These are phyloP conservation scores for Candida adriatica DNA, from an alignment of 805 yeast species.

Conservation along the genomic window DNA sequence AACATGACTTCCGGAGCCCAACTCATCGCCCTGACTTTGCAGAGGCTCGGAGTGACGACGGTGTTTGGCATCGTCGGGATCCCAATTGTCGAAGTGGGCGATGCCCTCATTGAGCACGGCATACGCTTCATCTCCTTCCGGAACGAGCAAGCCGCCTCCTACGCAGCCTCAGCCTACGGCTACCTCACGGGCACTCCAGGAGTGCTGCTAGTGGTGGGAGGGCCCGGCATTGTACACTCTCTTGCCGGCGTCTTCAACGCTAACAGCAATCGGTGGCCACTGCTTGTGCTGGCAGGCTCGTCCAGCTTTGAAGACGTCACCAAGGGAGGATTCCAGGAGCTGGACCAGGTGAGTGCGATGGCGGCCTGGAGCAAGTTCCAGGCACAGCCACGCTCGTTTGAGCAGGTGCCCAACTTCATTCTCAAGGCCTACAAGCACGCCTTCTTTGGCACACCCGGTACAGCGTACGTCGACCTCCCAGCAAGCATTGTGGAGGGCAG, in stretches of 20 bases:
- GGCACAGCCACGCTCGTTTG: slow-evolving; percentile 32
- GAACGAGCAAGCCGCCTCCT: slow-evolving; percentile 69
- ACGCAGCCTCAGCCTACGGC: slow-evolving; percentile 70
- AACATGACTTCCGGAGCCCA: slow-evolving; percentile 31
- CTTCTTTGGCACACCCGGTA: slow-evolving; percentile 49
- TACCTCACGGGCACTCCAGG: slow-evolving; percentile 61
- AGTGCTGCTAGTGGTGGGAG: slow-evolving; percentile 65
- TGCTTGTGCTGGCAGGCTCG: slow-evolving; percentile 61
- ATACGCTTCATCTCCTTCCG: slow-evolving; percentile 54
- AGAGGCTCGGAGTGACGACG: slow-evolving; percentile 42
- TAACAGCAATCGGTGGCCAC: slow-evolving; percentile 55
- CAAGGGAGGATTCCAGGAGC: slow-evolving; percentile 66
- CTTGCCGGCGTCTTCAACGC: slow-evolving; percentile 63
- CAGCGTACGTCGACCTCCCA: slow-evolving; percentile 58
- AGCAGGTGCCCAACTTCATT: slow-evolving; percentile 32
- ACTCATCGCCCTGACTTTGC: slow-evolving; percentile 41
- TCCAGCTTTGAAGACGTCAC: slow-evolving; percentile 39
- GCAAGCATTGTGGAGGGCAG: slow-evolving; percentile 42
- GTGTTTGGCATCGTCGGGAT: slow-evolving; percentile 73
- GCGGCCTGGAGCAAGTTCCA: slow-evolving; percentile 44
- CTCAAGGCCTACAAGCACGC: slow-evolving; percentile 40
- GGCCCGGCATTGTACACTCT: slow-evolving; percentile 68
- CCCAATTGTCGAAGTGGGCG: slow-evolving; percentile 68
- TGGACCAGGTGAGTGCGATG: slow-evolving; percentile 53
- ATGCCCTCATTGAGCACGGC: slow-evolving; percentile 46